These are phyloP conservation scores for Solanum stenotomum DNA, from an alignment of 257 asterid species.

Conservation along the genomic window DNA sequence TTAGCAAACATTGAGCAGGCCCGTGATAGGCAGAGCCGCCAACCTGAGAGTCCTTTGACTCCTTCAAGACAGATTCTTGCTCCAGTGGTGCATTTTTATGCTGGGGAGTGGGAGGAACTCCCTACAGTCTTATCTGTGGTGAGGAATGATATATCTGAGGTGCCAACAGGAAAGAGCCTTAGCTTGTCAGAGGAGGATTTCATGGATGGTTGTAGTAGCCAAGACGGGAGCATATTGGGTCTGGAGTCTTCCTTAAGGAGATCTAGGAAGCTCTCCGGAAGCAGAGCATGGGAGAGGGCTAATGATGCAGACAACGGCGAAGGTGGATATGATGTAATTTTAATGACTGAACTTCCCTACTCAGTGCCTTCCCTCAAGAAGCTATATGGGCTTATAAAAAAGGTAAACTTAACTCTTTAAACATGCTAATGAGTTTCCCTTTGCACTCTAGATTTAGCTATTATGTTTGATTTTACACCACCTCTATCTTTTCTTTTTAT, in stretches of 20 bases:
- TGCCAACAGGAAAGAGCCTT: constrained; percentile 22
- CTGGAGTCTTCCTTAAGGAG: constrained; percentile 23
- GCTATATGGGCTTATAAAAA: constrained; percentile 21
- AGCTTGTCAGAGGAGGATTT: constrained; percentile 34
- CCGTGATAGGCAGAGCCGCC: constrained; percentile 26
- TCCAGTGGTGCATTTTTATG: constrained; percentile 26
- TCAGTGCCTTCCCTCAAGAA: constrained; percentile 24
- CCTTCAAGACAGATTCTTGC: constrained; percentile 25
- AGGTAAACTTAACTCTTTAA: constrained; percentile 2
- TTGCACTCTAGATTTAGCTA: neutral
- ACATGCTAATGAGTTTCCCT: neutral
- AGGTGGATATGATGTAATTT: constrained; percentile 27
- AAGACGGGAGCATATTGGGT: constrained; percentile 27
- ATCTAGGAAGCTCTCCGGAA: constrained; percentile 29
- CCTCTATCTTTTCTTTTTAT: neutral
- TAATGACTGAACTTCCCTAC: constrained; percentile 27
- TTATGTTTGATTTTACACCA: neutral
- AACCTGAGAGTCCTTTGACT: constrained; percentile 27
- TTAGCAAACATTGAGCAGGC: constrained; percentile 31
- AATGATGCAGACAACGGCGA: constrained; percentile 16
- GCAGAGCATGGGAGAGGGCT: constrained; percentile 37
- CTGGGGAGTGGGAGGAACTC: constrained; percentile 32
- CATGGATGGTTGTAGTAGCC: constrained; percentile 28
- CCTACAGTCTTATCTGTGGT: constrained; percentile 23
- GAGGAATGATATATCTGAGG: constrained; percentile 17